Evolutionary conservation across 108 stramenopile species (phyloP), one percentile per base, ranked within the genome.

Genomic region (Conticribra guillardii): DNA sequence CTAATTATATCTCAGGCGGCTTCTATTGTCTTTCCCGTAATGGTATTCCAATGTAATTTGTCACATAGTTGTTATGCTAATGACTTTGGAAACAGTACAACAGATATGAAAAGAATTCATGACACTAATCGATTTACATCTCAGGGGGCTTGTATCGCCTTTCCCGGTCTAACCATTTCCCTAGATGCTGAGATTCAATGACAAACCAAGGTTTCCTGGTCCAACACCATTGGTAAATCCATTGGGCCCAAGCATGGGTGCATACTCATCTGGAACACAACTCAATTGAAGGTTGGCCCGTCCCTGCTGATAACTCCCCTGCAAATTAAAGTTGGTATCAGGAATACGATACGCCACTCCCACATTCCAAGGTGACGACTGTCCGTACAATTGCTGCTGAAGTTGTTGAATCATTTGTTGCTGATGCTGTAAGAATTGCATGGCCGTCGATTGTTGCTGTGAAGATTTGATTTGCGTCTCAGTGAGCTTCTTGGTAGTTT

Each of bases 161-260:
- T 23, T 59, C 44, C 34, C 50, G 4, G 17, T 9, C 8, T 18
- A n/a, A 51, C 4, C 50, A 51, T 51, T 4, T 51, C 50, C 24
- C 73, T 85, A 98, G 21, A 98, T 71, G 81, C 94, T 98, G 55
- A 98, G 80, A 80, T 97, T 98, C 67, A 98, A 78, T 15, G 93
- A 96, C 53, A 98, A 80, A 26, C 98, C 98, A 11, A 98, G 73
- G 74, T 98, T 98, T 63, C 97, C 98, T 18, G 98, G 98, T 60
- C 96, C 97, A 33, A 98, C 96, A 27, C 98, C 98, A 67, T 98
- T 96, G 11, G 95, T 97, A 71, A 98, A 97, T 27, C 98, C 98
- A 76, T 96, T 94, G 19, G 96, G 89, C 28, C 98, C 98, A 73
- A 98, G 78, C 82, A 97, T 93, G 19, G 95, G 88, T 9, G 93